A percentile compares a stretch with the other conserved stretches of the same genome.
These are phyloP conservation scores for Uncinocarpus reesii DNA, from an alignment of 2,329 filamentous ascomycete genomes.

Conservation along the genomic window DNA sequence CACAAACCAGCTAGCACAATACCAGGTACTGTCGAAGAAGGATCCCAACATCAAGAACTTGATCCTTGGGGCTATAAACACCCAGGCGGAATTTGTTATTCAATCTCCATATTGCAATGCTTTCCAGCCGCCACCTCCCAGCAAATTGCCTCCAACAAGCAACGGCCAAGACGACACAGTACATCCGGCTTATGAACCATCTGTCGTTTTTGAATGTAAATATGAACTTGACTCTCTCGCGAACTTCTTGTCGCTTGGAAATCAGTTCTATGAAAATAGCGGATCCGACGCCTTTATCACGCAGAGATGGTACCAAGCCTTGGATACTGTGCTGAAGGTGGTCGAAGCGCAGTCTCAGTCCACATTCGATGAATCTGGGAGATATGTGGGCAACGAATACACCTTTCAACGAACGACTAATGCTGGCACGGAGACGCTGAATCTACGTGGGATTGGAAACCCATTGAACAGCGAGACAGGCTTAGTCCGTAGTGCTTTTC, in stretches of 20 bases:
- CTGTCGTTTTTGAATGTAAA: constrained; percentile 91
- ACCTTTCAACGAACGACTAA: constrained; percentile 75
- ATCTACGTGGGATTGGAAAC: constrained; percentile 74
- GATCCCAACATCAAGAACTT: constrained; percentile 68
- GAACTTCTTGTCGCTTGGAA: constrained; percentile 74
- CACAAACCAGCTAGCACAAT: constrained; percentile 85
- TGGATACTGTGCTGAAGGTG: constrained; percentile 63
- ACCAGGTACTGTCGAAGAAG: constrained; percentile 72
- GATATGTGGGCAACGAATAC: constrained; percentile 64
- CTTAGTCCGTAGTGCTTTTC: constrained; percentile 80
- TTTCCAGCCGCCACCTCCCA: constrained; percentile 86
- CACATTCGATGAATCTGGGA: constrained; percentile 64
- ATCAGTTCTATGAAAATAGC: constrained; percentile 76
- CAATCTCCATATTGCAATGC: constrained; percentile 95
- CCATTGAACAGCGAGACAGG: constrained; percentile 76
- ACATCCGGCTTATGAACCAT: constrained; percentile 75
- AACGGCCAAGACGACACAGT: constrained; percentile 79
- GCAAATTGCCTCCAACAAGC: constrained; percentile 57
- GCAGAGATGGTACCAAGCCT: constrained; percentile 63
- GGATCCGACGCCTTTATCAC: constrained; percentile 69
- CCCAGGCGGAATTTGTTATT: constrained; percentile 89
- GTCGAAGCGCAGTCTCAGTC: constrained; percentile 67
- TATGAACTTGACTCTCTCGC: constrained; percentile 95
- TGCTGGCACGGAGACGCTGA: constrained; percentile 80
- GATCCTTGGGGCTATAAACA: constrained; percentile 89